Base-by-base conservation (phyloP, 73 alveolate species). In the Symbiodinium natans region DNA sequence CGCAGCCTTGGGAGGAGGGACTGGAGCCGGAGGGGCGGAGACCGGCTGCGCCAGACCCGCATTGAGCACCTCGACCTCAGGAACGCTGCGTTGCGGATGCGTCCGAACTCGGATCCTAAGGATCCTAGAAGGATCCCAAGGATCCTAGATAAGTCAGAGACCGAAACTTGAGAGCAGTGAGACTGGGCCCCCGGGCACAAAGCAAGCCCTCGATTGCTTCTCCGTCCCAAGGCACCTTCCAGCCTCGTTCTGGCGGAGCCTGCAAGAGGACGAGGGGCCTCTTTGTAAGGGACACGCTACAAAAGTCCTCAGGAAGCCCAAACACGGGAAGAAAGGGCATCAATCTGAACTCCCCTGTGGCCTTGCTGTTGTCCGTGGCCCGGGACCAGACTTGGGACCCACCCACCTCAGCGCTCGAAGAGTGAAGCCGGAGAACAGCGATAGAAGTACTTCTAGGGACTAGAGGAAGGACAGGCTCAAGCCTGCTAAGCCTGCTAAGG, bases 191-290 rank as follows among this genome's bases (percentile, higher is more conserved):
- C n/a, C n/a, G n/a, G 56, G 75, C 41, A 73, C 80, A 59, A 46
- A 90, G 85, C 77, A 90, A n/a, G 4, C 97, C 97, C 4, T 90
- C 89, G 42, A 36, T 74, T 11, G 52, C 43, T 0, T 90, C 97
- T 7, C 87, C 97, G n/a, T 90, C 97, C 97, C 97, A 90, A n/a
- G 97, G 97, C 7, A 90, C 97, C 34, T 85, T 48, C 97, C 97
- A 90, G 15, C 97, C 97, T 2, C 88, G 48, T 29, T 85, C 80
- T 7, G 97, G 97, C 27, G 97, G 97, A 15, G 80, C 97, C 97
- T 90, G 54, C 59, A 46, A 46, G 59, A 46, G 13, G n/a, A n/a
- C n/a, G n/a, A n/a, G n/a, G n/a, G n/a, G n/a, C n/a, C n/a, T n/a
- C n/a, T n/a, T n/a, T n/a, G n/a, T n/a, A n/a, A n/a, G n/a, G n/a